phyloP scores from a whole-genome alignment of 352 stramenopile species.

The Phytophthora boehmeriae region DNA sequence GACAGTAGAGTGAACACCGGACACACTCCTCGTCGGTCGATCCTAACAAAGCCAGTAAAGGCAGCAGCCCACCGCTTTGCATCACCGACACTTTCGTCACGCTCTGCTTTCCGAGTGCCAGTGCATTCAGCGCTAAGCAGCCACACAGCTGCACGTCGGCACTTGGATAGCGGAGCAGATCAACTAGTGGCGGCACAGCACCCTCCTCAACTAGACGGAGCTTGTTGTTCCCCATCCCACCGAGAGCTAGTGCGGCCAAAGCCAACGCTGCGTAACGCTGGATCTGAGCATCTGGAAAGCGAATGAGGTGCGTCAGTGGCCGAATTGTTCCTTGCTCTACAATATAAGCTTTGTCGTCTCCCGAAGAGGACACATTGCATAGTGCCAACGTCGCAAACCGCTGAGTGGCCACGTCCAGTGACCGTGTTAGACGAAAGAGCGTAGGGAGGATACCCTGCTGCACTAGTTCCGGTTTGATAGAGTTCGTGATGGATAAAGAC shows the following conservation, averaged over 20 bases:
- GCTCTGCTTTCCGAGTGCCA: conserved; percentile 86
- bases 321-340: conserved; percentile 92
- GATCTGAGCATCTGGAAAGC: conserved; percentile 96
- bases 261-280: conserved; percentile 94
- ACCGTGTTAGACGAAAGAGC: conserved; percentile 94
- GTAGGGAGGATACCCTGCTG: conserved; percentile 81
- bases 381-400: conserved; percentile 95
- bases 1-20: conserved; percentile 90
- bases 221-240: conserved; percentile 94
- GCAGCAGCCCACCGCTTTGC: conserved; percentile 89
- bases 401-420: conserved; percentile 92
- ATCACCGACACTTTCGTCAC: conserved; percentile 91
- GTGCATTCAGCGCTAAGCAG: conserved; percentile 91
- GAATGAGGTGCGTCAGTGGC: conserved; percentile 93
- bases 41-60: conserved; percentile 88
- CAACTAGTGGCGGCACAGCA: conserved; percentile 91
- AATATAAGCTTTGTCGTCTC: conserved; percentile 88
- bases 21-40: conserved; percentile 91
- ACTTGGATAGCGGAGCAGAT: conserved; percentile 95
- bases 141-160: conserved; percentile 93
- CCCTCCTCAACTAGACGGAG: conserved; percentile 92
- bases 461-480: conserved; percentile 87
- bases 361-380: conserved; percentile 90
- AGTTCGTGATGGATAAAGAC: conserved; percentile 89
- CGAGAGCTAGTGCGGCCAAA: conserved; percentile 92